Base-by-base conservation (phyloP, 2,329 filamentous ascomycete genomes). In the Beauveria varroae region DNA sequence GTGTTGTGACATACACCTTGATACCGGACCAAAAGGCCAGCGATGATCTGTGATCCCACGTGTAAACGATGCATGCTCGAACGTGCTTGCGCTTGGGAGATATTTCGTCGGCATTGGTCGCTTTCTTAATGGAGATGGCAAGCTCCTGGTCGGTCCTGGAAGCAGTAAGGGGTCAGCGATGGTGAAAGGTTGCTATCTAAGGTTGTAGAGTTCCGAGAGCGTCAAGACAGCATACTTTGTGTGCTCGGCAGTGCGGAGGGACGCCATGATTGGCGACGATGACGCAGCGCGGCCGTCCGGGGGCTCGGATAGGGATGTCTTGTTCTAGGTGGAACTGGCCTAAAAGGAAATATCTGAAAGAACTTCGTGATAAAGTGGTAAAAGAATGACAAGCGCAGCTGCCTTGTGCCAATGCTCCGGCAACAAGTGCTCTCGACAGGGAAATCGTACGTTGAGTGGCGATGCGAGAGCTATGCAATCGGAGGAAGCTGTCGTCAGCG, bases 1-100 rank as follows among this genome's bases (percentile, higher is more conserved):
- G 7, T 3, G 3, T 12, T 8, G 50, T 57, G 79, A 82, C 88
- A 68, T 83, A 96, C 89, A 98, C 93, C 86, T 99, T 99, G 84
- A 99, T 96, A 73, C 93, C 93, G 62, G 91, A 86, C 95, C 95
- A 99, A 75, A 99, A 99, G 72, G 93, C 91, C 72, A 86, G 83
- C 47, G 93, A 96, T 66, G 89, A 96, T 79, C 96, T 96, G 80
- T 99, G 92, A 77, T 99, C 95, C 95, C 95, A 99, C 63, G 93
- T 98, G 76, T 98, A 98, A 51, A 99, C 93, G 70, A 99, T 99
- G 73, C 91, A 96, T 75, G 90, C 92, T 72, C 95, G 90, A 62
- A 99, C 95, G 89, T 99, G 95, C 78, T 99, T 99, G 70, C 85
- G 83, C 74, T 88, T 88, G 43, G 85, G 85, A 7, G 85, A 86